phyloP scores from a whole-genome alignment of 2,329 filamentous ascomycete species.

The Bipolaris gigantea region DNA sequence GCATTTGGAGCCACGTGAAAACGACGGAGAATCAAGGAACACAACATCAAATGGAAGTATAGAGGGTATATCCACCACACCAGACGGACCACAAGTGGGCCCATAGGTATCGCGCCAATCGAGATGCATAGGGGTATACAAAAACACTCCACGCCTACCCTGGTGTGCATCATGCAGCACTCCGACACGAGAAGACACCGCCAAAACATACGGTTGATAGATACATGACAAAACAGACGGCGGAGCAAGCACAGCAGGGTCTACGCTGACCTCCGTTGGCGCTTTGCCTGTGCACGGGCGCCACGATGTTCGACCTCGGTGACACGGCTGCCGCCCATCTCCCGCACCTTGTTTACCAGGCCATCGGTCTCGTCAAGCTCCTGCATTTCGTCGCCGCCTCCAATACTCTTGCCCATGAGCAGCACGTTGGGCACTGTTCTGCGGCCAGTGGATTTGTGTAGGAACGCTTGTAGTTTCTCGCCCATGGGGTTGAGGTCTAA shows the following conservation, averaged over 20 bases:
- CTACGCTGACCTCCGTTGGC: slow-evolving; percentile 9
- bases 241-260: neutral
- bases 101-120: slow-evolving; percentile 7
- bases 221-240: slow-evolving; percentile 1
- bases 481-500: slow-evolving; percentile 82
- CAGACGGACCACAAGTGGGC: slow-evolving; percentile 2
- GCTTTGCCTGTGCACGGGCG: slow-evolving; percentile 14
- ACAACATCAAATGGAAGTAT: slow-evolving; percentile 11
- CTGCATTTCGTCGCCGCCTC: slow-evolving; percentile 83
- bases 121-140: slow-evolving; percentile 14
- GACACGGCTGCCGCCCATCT: slow-evolving; percentile 71
- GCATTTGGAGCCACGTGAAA: neutral
- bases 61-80: slow-evolving; percentile 21
- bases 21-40: neutral
- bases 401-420: slow-evolving; percentile 84
- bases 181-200: neutral
- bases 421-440: slow-evolving; percentile 90
- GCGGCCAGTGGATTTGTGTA: slow-evolving; percentile 75
- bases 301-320: slow-evolving; percentile 35
- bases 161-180: neutral
- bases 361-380: slow-evolving; percentile 65
- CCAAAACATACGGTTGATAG: neutral
- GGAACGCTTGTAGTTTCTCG: slow-evolving; percentile 67
- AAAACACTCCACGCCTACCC: neutral
- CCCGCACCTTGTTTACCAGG: slow-evolving; percentile 71